Evolutionary conservation across 2,329 filamentous ascomycete genomes (phyloP), one percentile per base, ranked within the genome.

Genomic region (Polychaeton citri): DNA sequence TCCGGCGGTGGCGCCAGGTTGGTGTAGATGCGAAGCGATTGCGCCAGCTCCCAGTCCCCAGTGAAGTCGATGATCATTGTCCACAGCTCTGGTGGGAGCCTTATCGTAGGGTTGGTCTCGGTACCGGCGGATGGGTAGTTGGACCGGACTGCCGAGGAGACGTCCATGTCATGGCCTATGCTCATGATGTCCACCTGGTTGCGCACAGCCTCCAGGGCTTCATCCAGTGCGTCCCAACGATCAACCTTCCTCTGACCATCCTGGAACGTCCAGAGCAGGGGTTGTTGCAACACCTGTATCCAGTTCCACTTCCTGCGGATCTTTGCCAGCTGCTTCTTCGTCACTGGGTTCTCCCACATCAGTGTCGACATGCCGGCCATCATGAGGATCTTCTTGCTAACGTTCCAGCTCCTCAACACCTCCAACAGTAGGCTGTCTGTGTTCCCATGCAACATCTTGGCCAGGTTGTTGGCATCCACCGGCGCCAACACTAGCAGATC

Each of bases 331-430:
- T 94, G 86, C 50, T 85, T 81, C 62, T 82, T 83, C 12, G 84
- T 93, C 62, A 87, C 78, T 2, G 86, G 84, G 50, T 90, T 86
- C 53, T 87, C 77, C 85, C 85, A 93, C 76, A 88, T 86, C 41
- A 81, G 72, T 1, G 75, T 76, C 21, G 82, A 88, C 86, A 95
- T 92, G 44, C 83, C 84, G 0, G 87, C 86, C 5, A 93, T 78
- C 38, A 95, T 64, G 33, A 94, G 62, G 19, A 93, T 81, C 48
- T 79, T 81, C 61, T 94, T 94, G 5, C 79, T 79, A 1, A 81
- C 76, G 49, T 92, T 79, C 87, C 87, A 95, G 38, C 82, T 81
- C 35, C 87, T 74, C 33, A 95, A 57, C 1, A 93, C 74, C 47
- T 88, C 81, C 35, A 92, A 68, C 6, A 92, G 68, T 36, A 93